Conservation (phyloP, 164 flowering plant species). For the Paratinospora sagittata region DNA sequence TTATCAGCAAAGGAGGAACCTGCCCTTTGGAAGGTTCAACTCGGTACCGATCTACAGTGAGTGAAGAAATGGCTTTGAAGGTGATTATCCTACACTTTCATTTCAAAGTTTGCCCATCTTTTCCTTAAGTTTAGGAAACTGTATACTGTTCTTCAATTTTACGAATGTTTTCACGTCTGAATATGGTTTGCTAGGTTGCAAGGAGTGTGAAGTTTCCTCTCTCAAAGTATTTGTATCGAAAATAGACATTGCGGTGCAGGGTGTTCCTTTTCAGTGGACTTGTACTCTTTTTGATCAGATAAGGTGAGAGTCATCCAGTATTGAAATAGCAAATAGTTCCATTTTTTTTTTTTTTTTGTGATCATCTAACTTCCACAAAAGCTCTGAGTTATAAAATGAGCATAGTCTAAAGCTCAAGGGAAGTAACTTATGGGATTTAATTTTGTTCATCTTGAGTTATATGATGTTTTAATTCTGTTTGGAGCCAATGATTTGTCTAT, state of each 20-base stretch:
- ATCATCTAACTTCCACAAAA: too few species aligned
- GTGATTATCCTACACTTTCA: slow-evolving; percentile 26
- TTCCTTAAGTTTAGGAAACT: background rate
- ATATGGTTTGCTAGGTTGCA: slow-evolving; percentile 60
- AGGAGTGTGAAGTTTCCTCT: slow-evolving; percentile 83
- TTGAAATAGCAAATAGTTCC: too few species aligned
- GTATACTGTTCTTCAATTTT: background rate
- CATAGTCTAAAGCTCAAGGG: too few species aligned
- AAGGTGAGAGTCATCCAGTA: background rate
- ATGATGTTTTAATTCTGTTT: too few species aligned
- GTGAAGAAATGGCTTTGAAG: slow-evolving; percentile 81
- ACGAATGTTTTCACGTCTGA: slow-evolving; percentile 4
- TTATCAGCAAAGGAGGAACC: slow-evolving; percentile 74
- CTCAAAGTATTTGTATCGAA: slow-evolving; percentile 69
- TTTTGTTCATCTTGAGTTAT: too few species aligned
- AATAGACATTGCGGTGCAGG: slow-evolving; percentile 23
- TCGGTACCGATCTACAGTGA: slow-evolving; percentile 63
- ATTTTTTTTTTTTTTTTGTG: too few species aligned
- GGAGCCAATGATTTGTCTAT: too few species aligned
- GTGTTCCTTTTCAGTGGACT: background rate
- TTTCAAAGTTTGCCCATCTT: slow-evolving; percentile 3
- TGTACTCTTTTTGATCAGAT: background rate
- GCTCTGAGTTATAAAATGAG: too few species aligned
- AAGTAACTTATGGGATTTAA: too few species aligned
- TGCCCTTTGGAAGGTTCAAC: slow-evolving; percentile 90